Evolutionary conservation across 148 eudicot species (phyloP), one percentile per base, ranked within the genome.

Genomic region (Persicaria tinctoria): DNA sequence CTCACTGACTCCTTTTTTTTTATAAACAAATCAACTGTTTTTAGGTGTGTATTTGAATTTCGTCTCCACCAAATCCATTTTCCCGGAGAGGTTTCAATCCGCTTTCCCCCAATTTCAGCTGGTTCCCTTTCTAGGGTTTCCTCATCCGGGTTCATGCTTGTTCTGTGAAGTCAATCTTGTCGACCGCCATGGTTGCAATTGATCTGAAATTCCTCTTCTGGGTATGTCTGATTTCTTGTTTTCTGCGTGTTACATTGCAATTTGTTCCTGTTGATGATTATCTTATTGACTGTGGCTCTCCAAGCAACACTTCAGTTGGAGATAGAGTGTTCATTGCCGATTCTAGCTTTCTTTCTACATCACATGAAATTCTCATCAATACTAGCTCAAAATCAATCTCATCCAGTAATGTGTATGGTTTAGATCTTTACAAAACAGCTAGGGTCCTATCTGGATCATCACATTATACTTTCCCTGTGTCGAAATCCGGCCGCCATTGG

Each of bases 241-340:
- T 71, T n/a, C 41, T 71, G 13, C 47, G 38, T 6, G 44, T 49
- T 71, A 46, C 74, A 3, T 50, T 71, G 54, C 74, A 71, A 71
- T 71, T 71, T 76, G 73, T 46, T 80, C 90, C 88, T 64, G 79
- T 69, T 68, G 88, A 84, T 68, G 51, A 80, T 62, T 91, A 86
- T 76, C 81, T 89, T 14, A 82, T 94, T 47, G 86, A 89, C 62
- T 94, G 98, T 80, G 98, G 98, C 80, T 94, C 96, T 18, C 49
- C 89, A 18, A 64, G 51, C 17, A 86, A 91, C 76, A 76, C 86
- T 11, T 78, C 85, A 0, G 74, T 94, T 62, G 89, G 87, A n/a
- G 72, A 60, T 50, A 86, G 91, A 1, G 87, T 89, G 47, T 94
- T 86, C 53, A 45, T 83, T 8, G 82, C 97, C 73, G 98, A 94